A percentile compares a stretch with the other conserved stretches of the same genome.
These are phyloP conservation scores for Colletotrichum tropicicola DNA, from an alignment of 2,329 filamentous ascomycete genomes.

Conservation along the genomic window DNA sequence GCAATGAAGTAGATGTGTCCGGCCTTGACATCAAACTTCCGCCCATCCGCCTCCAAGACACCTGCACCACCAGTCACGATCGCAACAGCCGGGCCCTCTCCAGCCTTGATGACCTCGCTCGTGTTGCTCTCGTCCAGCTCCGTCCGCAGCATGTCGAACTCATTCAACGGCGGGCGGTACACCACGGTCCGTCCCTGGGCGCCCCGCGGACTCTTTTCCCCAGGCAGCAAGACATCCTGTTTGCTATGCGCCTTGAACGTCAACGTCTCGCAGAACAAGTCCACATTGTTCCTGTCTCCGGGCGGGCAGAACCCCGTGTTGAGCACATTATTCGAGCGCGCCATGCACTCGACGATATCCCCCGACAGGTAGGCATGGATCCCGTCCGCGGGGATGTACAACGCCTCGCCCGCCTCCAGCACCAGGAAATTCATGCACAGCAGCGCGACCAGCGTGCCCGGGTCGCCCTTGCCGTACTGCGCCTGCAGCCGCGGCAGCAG, in stretches of 20 bases:
- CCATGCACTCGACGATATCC: constrained; percentile 84
- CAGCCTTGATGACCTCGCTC: constrained; percentile 62
- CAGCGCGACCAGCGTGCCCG: constrained; percentile 74
- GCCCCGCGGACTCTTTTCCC: constrained; percentile 47
- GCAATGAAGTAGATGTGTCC: constrained; percentile 76
- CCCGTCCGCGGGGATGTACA: constrained; percentile 78
- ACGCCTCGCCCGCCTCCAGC: constrained; percentile 70
- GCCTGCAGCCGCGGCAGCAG: constrained; percentile 70
- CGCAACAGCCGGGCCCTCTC: constrained; percentile 70
- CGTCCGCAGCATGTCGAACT: constrained; percentile 75
- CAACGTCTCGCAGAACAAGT: constrained; percentile 69
- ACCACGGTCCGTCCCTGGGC: constrained; percentile 68
- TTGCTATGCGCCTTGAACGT: constrained; percentile 70
- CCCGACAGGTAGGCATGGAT: constrained; percentile 79
- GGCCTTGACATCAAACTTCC: constrained; percentile 62
- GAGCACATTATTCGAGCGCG: constrained; percentile 77
- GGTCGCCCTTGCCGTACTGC: constrained; percentile 72
- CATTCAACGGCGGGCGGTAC: constrained; percentile 74
- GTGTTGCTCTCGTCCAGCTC: constrained; percentile 66
- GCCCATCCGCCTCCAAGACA: constrained; percentile 61
- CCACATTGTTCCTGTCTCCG: constrained; percentile 69
- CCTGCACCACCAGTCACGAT: constrained; percentile 70
- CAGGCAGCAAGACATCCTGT: constrained; percentile 63
- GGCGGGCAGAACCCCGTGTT: constrained; percentile 79
- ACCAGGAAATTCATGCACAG: constrained; percentile 79